These are phyloP conservation scores for Arctostaphylos glauca DNA, from an alignment of 148 eudicot genomes.

Conservation along the genomic window DNA sequence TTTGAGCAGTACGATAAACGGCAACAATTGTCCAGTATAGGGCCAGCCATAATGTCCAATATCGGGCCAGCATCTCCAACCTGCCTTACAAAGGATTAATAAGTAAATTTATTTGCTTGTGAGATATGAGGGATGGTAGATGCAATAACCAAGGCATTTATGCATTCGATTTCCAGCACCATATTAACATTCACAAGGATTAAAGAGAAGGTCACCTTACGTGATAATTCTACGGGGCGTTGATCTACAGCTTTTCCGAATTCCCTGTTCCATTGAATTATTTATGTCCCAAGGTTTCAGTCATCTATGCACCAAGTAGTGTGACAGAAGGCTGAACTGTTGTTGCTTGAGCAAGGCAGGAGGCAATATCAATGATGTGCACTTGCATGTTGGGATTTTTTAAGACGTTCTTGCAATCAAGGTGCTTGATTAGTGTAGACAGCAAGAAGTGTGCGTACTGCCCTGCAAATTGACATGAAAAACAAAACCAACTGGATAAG, in stretches of 20 bases:
- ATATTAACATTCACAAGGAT: not conserved
- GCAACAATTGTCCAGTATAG: slow-evolving; percentile 54
- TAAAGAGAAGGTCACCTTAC: slow-evolving; percentile 33
- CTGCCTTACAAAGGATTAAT: slow-evolving; percentile 26
- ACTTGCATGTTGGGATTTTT: slow-evolving; percentile 60
- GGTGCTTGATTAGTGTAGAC: slow-evolving; percentile 71
- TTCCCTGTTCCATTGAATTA: slow-evolving; percentile 41
- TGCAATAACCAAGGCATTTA: not conserved
- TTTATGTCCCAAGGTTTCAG: slow-evolving; percentile 48
- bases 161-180: not conserved
- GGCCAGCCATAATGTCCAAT: slow-evolving; percentile 63
- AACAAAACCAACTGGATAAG: not conserved
- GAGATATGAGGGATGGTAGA: not conserved
- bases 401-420: slow-evolving; percentile 74
- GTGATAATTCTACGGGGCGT: slow-evolving; percentile 43
- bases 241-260: slow-evolving; percentile 46
- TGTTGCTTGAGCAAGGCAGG: slow-evolving; percentile 54
- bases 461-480: slow-evolving; percentile 33
- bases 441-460: slow-evolving; percentile 64
- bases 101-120: not conserved
- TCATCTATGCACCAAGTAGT: slow-evolving; percentile 70
- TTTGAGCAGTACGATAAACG: slow-evolving; percentile 59
- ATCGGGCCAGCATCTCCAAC: slow-evolving; percentile 72
- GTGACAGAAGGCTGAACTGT: slow-evolving; percentile 65
- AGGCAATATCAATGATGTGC: slow-evolving; percentile 66